These are phyloP conservation scores for Onygenales sp. DNA, from an alignment of 2,329 filamentous ascomycete species.

Conservation along the genomic window DNA sequence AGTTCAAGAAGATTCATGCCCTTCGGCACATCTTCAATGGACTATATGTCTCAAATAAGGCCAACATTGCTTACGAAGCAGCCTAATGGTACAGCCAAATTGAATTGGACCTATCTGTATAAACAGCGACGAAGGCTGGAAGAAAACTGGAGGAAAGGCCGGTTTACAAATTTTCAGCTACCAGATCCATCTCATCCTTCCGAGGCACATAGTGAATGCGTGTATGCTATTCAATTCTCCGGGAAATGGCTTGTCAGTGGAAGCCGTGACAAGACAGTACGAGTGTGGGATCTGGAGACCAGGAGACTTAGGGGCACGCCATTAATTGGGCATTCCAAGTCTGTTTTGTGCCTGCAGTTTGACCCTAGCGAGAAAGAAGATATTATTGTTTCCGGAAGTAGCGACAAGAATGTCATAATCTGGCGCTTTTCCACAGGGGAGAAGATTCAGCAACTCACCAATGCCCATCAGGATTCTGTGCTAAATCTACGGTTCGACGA, in stretches of 20 bases:
- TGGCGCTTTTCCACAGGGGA: conserved; percentile 91
- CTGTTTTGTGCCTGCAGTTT: conserved; percentile 90
- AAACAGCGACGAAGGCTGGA: conserved; percentile 77
- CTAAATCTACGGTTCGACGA: conserved; percentile 89
- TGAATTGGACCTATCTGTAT: conserved; percentile 93
- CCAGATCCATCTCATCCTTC: conserved; percentile 71
- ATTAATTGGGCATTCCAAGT: conserved; percentile 67
- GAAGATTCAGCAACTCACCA: conserved; percentile 62
- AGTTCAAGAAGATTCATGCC: not conserved
- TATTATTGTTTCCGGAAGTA: conserved; percentile 89
- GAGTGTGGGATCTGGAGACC: conserved; percentile 82
- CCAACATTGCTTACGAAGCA: conserved; percentile 24
- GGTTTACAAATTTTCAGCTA: conserved; percentile 77
- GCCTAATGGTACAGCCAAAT: conserved; percentile 36
- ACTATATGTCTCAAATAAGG: conserved; percentile 12
- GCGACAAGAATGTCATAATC: conserved; percentile 79
- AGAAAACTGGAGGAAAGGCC: conserved; percentile 80
- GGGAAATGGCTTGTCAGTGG: conserved; percentile 83
- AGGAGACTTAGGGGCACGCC: conserved; percentile 67
- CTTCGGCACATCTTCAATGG: not conserved
- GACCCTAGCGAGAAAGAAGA: conserved; percentile 81
- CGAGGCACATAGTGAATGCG: conserved; percentile 83
- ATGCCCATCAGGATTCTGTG: conserved; percentile 82
- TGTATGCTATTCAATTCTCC: conserved; percentile 89
- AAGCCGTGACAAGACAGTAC: conserved; percentile 76